Evolutionary conservation across 192 early-diverging fungal genomes (phyloP), one percentile per base, ranked within the genome.

Genomic region (Ambispora gerdemannii): DNA sequence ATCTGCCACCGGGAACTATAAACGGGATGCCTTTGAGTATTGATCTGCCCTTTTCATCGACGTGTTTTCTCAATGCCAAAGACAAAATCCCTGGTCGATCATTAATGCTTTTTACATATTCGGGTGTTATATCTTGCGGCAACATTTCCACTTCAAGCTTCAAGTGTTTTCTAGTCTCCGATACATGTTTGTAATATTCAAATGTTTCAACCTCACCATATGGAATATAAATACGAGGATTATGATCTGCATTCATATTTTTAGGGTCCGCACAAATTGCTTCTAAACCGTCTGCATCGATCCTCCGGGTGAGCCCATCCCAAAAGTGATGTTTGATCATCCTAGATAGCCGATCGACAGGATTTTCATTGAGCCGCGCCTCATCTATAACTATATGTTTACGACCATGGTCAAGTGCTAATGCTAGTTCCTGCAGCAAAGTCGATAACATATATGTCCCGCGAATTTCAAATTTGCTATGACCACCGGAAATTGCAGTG

Each of bases 391-490:
- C 88, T 28, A 99, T 90, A 71, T 91, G 86, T 71, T 87, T 91
- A 49, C 94, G 84, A 2, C 92, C 92, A 76, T 90, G 88, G 67
- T 95, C 95, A 22, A 86, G 78, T 2, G 97, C 97, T 25, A 98
- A 77, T 4, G 94, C 91, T 27, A 99, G 83, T 75, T 99, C 97
- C 80, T 98, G 97, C 24, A 99, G 75, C 33, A 99, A 82, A 65
- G 97, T 98, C 17, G 93, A 93, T 50, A 99, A 79, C 86, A 91
- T 89, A 76, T 99, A 98, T 0, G 95, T 96, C 34, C 95, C 96
- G 6, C 95, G 88, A 35, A 98, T 81, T 67, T 97, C 94, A 68
- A 90, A 92, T 47, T 90, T 93, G 52, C 88, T 84, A 82, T 87
- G 93, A 19, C 95, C 95, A 62, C 84, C 90, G 33, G 91, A 93